phyloP scores from a whole-genome alignment of 1,139 yeast genomes.

The Protomyces macrosporus region DNA sequence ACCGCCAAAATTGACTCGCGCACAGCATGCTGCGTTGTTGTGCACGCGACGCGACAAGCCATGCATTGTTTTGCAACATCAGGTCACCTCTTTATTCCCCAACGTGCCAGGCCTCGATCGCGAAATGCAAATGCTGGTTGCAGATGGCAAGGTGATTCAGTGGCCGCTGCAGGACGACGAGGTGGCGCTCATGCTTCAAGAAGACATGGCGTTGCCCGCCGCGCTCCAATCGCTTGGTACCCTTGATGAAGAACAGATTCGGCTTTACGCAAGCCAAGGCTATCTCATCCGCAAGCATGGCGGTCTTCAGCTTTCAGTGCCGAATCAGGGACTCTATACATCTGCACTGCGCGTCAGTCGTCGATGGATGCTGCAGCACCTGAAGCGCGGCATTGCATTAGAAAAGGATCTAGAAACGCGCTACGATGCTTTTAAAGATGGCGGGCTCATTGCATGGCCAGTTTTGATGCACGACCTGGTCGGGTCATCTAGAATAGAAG shows the following conservation, averaged over 20 bases:
- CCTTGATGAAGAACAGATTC: constrained; percentile 3
- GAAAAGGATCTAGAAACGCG: constrained; percentile 18
- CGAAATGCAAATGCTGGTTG: constrained; percentile 7
- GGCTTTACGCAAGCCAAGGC: constrained; percentile 5
- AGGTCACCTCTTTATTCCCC: constrained; percentile 17
- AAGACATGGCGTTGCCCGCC: constrained; percentile 1
- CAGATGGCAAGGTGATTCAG: constrained; percentile 1
- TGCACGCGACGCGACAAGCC: constrained; percentile 12
- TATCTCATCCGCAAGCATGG: constrained; percentile 8
- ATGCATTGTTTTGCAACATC: constrained; percentile 10
- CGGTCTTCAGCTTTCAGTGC: constrained; percentile 1
- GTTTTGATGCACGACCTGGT: constrained; percentile 19
- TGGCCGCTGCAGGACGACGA: constrained; percentile 11
- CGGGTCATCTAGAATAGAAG: constrained; percentile 13
- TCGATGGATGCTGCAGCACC: constrained; percentile 1
- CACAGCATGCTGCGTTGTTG: not conserved
- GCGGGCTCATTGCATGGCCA: constrained; percentile 10
- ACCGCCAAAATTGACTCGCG: constrained; percentile 11
- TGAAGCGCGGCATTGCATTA: constrained; percentile 2
- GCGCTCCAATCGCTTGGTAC: not conserved
- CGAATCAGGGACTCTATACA: constrained; percentile 3
- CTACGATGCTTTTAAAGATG: constrained; percentile 18
- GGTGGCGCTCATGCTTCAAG: constrained; percentile 7
- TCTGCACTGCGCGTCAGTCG: constrained; percentile 4
- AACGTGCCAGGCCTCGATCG: constrained; percentile 16